Evolutionary conservation across 139 green algal species (phyloP), one percentile per base, ranked within the genome.

Genomic region (Chlamydomonas incerta): DNA sequence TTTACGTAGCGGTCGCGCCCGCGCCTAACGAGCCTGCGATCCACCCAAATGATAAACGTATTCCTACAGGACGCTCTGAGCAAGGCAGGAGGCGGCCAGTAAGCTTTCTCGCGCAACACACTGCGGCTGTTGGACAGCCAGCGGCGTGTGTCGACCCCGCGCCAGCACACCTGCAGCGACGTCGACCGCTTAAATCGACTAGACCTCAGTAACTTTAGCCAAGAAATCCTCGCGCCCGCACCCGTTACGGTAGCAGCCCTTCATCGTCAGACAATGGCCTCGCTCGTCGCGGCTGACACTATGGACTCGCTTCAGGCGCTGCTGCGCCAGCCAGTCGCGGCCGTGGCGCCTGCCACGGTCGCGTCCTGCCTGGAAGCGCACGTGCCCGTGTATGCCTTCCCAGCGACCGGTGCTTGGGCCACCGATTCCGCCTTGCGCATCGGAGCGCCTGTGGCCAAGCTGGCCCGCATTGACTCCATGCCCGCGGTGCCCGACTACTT

Each of bases 351-450:
- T 4, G 37, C 35, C 23, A 47, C 41, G 3, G 46, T 85, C 4
- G 65, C 65, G 0, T 29, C 47, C 13, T 85, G 79, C 79, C 31
- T 68, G 31, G 66, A 75, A 0, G 65, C 41, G 0, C 29, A 67
- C 31, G 3, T 85, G 3, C 79, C 79, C 24, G 35, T 85, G 31
- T 85, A 76, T 66, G 68, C 8, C 14, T 85, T 85, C 31, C 21
- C 47, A 3, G 50, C 23, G 0, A 31, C 8, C 14, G 26, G 11
- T 4, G 26, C 26, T 29, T 17, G n/a, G 11, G 63, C 21, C 35
- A 41, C 2, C 55, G 55, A 62, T 62, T 6, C 55, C 55, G 55
- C 18, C 15, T 11, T 58, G 13, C 13, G 11, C 8, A 21, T 67
- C 24, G 14, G 2, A 2, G 24, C 26, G 60, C 60, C 52, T 3